Conservation (phyloP, 2,329 filamentous ascomycete species). For the Phoma sp. region DNA sequence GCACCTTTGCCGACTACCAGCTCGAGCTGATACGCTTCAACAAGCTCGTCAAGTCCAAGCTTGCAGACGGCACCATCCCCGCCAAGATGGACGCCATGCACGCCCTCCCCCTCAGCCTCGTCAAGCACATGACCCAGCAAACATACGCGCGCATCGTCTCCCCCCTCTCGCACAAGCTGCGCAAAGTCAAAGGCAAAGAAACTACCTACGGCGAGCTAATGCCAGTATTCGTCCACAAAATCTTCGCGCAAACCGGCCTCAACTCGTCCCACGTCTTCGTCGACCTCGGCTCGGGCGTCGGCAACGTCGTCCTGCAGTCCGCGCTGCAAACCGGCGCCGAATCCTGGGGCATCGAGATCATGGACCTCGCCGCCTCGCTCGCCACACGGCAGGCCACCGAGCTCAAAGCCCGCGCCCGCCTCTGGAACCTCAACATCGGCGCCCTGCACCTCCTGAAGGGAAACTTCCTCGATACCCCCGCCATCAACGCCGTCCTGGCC, state of each 20-base stretch:
- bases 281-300: conserved; percentile 93
- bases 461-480: conserved; percentile 78
- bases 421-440: conserved; percentile 87
- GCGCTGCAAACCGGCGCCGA: conserved; percentile 93
- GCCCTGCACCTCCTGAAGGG: conserved; percentile 80
- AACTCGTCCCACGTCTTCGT: conserved; percentile 88
- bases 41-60: conserved; percentile 66
- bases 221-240: conserved; percentile 80
- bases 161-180: conserved; percentile 81
- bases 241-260: conserved; percentile 79
- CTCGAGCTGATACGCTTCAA: conserved; percentile 80
- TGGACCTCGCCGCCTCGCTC: conserved; percentile 85
- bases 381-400: conserved; percentile 82
- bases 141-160: conserved; percentile 93
- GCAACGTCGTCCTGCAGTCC: conserved; percentile 93
- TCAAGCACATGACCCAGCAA: conserved; percentile 83
- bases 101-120: conserved; percentile 68
- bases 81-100: conserved; percentile 73
- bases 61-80: conserved; percentile 73
- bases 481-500: conserved; percentile 75
- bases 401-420: conserved; percentile 80
- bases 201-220: conserved; percentile 95
- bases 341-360: conserved; percentile 95
- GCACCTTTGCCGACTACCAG: conserved; percentile 73
- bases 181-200: conserved; percentile 85